These are phyloP conservation scores for Russula sp. DNA, from an alignment of 768 basidiomycete genomes.

Conservation along the genomic window DNA sequence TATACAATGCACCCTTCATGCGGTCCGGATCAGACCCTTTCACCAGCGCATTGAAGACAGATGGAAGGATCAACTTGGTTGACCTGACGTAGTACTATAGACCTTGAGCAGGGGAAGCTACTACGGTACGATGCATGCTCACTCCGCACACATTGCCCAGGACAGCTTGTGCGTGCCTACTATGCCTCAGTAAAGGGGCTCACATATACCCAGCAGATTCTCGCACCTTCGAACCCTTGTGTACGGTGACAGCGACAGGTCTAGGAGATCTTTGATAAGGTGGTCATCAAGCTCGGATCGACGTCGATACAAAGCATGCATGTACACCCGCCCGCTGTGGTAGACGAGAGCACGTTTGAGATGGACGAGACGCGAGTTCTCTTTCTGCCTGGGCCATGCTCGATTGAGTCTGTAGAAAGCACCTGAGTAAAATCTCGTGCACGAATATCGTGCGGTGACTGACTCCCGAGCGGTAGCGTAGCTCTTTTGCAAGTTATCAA, in stretches of 20 bases:
- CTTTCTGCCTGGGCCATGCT: constrained; percentile 63
- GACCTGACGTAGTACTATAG: constrained; percentile 50
- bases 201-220: neutral
- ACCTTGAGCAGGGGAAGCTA: neutral
- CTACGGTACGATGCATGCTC: constrained; percentile 28
- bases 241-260: constrained; percentile 75
- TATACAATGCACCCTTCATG: constrained; percentile 92
- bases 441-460: constrained; percentile 24
- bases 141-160: constrained; percentile 61
- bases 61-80: constrained; percentile 57
- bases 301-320: constrained; percentile 69
- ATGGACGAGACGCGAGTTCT: constrained; percentile 68
- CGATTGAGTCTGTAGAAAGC: constrained; percentile 48
- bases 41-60: constrained; percentile 52
- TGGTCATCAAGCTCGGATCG: constrained; percentile 70
- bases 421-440: constrained; percentile 9
- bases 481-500: constrained; percentile 60
- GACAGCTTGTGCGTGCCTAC: constrained; percentile 63
- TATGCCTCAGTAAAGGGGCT: neutral
- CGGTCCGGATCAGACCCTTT: constrained; percentile 84
- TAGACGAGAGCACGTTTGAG: constrained; percentile 76
- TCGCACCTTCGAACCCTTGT: constrained; percentile 65
- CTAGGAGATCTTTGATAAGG: constrained; percentile 60
- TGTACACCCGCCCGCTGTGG: constrained; percentile 68
- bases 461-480: constrained; percentile 59